These are phyloP conservation scores for Cryphonectria naterciae DNA, from an alignment of 2,329 filamentous ascomycete species.

Conservation along the genomic window DNA sequence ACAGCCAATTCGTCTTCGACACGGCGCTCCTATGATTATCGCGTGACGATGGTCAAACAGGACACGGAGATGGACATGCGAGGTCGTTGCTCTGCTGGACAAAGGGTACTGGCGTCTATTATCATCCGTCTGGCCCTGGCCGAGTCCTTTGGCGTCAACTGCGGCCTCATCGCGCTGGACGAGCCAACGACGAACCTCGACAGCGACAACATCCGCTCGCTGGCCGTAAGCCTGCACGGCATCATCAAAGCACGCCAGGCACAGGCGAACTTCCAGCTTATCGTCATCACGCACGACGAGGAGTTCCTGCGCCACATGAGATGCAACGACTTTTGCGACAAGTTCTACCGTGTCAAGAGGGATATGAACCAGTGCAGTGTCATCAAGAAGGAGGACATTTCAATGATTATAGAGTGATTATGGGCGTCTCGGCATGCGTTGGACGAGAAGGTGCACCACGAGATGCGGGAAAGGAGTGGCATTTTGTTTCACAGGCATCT, in stretches of 20 bases:
- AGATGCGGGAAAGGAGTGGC: background rate
- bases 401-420: slow-evolving; percentile 46
- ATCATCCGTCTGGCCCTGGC: slow-evolving; percentile 96
- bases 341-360: slow-evolving; percentile 84
- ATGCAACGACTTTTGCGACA: slow-evolving; percentile 89
- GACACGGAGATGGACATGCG: slow-evolving; percentile 99
- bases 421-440: background rate
- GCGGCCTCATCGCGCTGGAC: slow-evolving; percentile 93
- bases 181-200: slow-evolving; percentile 98
- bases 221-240: slow-evolving; percentile 81
- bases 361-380: slow-evolving; percentile 85
- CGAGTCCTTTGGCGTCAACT: slow-evolving; percentile 95
- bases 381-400: slow-evolving; percentile 72
- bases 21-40: slow-evolving; percentile 92
- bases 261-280: slow-evolving; percentile 95
- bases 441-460: background rate
- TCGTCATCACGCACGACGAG: slow-evolving; percentile 98
- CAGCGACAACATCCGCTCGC: slow-evolving; percentile 87
- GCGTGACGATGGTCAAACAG: slow-evolving; percentile 96
- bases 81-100: slow-evolving; percentile 92
- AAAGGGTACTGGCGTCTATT: slow-evolving; percentile 95
- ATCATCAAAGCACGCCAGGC: slow-evolving; percentile 84
- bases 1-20: slow-evolving; percentile 45
- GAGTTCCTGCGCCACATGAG: slow-evolving; percentile 94
- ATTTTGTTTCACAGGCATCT: background rate